Base-by-base conservation (phyloP, 2,329 filamentous ascomycete genomes). In the Ceratocystis alfenasii region DNA sequence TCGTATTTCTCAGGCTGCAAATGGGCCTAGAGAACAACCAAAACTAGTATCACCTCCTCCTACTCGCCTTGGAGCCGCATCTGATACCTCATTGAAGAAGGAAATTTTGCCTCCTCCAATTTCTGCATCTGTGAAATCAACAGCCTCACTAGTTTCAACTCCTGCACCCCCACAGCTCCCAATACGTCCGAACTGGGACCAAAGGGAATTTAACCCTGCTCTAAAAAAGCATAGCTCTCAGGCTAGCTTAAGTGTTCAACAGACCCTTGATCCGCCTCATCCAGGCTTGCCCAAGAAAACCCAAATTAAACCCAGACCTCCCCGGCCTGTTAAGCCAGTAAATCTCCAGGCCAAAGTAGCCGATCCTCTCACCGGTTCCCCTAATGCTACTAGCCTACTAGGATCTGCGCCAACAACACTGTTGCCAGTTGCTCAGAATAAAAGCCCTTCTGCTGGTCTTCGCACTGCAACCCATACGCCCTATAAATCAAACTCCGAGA, bases 311-410 rank as follows among this genome's bases (percentile, higher is more conserved):
- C 77, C 80, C 5, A 59, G 7, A 4, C 83, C 83, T 0, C 83
- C 82, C 7, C 79, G 81, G 12, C 85, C 85, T 0, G 74, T 74
- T 3, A 87, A 87, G 71, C 85, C 85, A 0, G 72, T 76, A 0
- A 78, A 83, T 1, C 73, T 87, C 30, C 76, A 82, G 67, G 78
- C 36, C 3, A 41, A 41, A 15, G 36, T 15, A 41, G 12, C 36
- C 12, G 10, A 41, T 15, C 81, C 69, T 69, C 73, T 2, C 57
- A n/a, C 12, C 4, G 41, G 22, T 6, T 6, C 25, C 25, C 6
- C 36, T 28, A 41, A 5, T 48, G 17, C 41, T 2, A 8, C 63
- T 22, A 3, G 53, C 22, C n/a, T 5, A n/a, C 2, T 3, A 25
- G 44, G 22, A 3, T 62, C 60, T 17, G 36, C 36, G 36, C 36